Base-by-base conservation (phyloP, 2,329 filamentous ascomycete species). In the Colletotrichum eleusines region DNA sequence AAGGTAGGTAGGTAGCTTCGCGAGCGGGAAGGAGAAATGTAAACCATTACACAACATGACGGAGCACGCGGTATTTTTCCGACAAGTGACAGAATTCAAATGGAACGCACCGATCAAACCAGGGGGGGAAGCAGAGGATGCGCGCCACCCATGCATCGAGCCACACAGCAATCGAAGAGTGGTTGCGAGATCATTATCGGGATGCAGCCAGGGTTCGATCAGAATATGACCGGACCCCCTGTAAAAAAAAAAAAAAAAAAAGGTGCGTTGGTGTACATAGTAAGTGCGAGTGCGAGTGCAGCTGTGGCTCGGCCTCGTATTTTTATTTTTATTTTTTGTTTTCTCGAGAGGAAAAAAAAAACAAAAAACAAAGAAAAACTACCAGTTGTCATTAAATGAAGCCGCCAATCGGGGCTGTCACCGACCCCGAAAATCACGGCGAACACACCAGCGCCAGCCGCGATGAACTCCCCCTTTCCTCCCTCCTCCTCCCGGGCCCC, bases 381-480 rank as follows among this genome's bases (percentile, higher is more conserved):
- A n/a, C n/a, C n/a, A 18, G 35, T 18, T 12, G 35, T 18, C 20
- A 16, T 46, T 11, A 31, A 18, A 31, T 50, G 7, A 71, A 63
- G 50, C 57, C 63, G 58, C 68, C 68, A 71, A 68, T 68, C 68
- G 57, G 67, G 51, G 20, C 63, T 31, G 58, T 28, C 51, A 33
- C 68, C 68, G 68, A 64, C 16, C 20, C 44, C 50, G 46, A 31
- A 42, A 20, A 16, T 28, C 62, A 42, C 54, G 54, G 40, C 60
- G 48, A 54, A 28, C 38, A 62, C 59, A 50, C 31, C 57, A 46
- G 42, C 38, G 44, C 58, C 40, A 63, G 58, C 65, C 65, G 65
- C 58, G 58, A 67, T 33, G 7, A 42, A 20, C 16, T 20, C 40
- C 40, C 40, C 40, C 44, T 28, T 54, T 38, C 64, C 54, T 46